phyloP scores from a whole-genome alignment of 2,329 filamentous ascomycete genomes.

The Didymella arachidicola region DNA sequence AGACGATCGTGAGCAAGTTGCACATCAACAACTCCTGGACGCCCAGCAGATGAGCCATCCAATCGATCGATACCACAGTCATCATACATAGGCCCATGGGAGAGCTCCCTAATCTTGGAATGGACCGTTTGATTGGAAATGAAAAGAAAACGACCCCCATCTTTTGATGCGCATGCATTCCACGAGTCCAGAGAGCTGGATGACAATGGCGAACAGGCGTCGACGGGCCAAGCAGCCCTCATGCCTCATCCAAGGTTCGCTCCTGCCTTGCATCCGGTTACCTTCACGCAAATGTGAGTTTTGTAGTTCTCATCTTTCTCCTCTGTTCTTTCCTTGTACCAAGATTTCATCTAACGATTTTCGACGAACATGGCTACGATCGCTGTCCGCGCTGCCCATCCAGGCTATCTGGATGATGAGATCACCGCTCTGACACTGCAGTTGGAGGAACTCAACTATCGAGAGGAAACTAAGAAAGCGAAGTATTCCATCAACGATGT shows the following conservation, averaged over 20 bases:
- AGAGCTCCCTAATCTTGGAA: too few relatives aligned
- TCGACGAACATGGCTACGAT: neutral
- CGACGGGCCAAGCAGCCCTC: neutral
- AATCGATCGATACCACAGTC: too few relatives aligned
- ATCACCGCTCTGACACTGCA: conserved; percentile 36
- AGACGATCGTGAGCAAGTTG: too few relatives aligned
- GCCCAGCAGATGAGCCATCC: too few relatives aligned
- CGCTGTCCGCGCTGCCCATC: conserved; percentile 1
- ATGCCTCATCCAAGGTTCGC: neutral
- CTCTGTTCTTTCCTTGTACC: neutral
- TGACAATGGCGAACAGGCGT: neutral
- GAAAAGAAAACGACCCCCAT: too few relatives aligned
- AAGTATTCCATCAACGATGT: conserved; percentile 27
- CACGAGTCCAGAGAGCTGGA: neutral
- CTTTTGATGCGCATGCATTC: neutral
- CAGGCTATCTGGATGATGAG: conserved; percentile 32
- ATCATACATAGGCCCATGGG: too few relatives aligned
- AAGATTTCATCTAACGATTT: neutral
- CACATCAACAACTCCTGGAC: too few relatives aligned
- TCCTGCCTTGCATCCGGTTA: neutral
- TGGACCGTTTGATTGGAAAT: too few relatives aligned
- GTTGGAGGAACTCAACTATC: conserved; percentile 33
- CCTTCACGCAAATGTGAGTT: neutral
- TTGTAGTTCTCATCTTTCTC: neutral
- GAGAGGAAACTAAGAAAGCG: conserved; percentile 24